These are phyloP conservation scores for Asterochloris erici DNA, from an alignment of 139 green algal genomes.

Conservation along the genomic window DNA sequence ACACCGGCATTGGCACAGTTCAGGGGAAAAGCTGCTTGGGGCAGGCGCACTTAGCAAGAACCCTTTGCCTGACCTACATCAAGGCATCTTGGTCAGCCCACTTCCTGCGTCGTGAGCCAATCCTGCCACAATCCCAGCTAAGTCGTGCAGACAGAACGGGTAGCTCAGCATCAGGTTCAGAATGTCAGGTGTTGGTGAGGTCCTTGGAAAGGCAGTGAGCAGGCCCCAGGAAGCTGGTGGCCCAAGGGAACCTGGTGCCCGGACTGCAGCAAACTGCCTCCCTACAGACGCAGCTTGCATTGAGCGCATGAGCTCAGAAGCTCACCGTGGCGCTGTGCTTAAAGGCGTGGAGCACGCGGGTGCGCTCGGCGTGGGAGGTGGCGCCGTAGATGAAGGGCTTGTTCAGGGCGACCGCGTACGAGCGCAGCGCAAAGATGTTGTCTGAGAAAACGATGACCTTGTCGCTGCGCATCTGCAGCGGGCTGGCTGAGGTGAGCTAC, in stretches of 20 bases:
- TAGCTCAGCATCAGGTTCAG: no score
- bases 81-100: no score
- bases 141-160: no score
- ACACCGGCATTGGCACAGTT: not conserved
- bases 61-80: no score
- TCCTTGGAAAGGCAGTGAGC: not conserved
- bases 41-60: no score
- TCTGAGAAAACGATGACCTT: constrained; percentile 97
- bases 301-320: not conserved
- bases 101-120: no score
- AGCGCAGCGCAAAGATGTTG: constrained; percentile 95
- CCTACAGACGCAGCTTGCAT: not conserved
- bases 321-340: constrained; percentile 65
- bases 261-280: not conserved
- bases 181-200: no score
- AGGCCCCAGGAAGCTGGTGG: not conserved
- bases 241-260: no score
- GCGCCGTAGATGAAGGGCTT: constrained; percentile 95
- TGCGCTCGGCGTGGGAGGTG: constrained; percentile 88
- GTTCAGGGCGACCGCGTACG: constrained; percentile 85
- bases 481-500: no score
- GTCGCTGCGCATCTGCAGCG: constrained; percentile 32
- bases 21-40: not conserved
- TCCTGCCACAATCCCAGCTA: no score
- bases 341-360: constrained; percentile 90